Evolutionary conservation across 768 basidiomycete genomes (phyloP), one percentile per base, ranked within the genome.

Genomic region (Erythrobasidium yunnanense): DNA sequence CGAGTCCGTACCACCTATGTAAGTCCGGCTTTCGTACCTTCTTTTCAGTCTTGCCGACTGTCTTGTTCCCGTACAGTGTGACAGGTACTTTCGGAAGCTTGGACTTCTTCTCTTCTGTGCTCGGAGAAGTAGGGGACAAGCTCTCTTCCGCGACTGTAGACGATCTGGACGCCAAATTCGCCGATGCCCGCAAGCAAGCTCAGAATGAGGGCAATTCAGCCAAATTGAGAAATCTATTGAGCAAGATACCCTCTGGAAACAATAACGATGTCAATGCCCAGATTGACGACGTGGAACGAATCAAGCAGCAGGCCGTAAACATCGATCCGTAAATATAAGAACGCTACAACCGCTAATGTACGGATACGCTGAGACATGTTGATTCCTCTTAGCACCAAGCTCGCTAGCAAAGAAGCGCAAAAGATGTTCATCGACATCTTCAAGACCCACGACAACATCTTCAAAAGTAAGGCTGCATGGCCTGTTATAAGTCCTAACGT

Each of bases 111-210:
- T 82, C 86, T 72, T 42, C 34, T 5, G 56, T 58, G 2, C 68
- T 72, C 68, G 78, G 78, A 17, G 78, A 78, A 67, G 77, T 76
- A 1, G 76, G 76, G 77, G 87, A 87, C 70, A 69, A 85, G 72
- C 53, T 78, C 52, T 77, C 75, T 25, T 74, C 86, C 78, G 87
- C 90, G 1, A 91, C 89, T 38, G 88, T 96, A 1, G 81, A 84
- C 0, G 90, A 96, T 73, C 80, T 96, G 42, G 87, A 87, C 77
- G 83, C 84, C 66, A 83, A 87, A 66, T 79, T 93, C 69, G 81
- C 82, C 67, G 81, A 81, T 46, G 88, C 74, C 66, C 32, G 77
- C 69, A 60, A 47, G 42, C 72, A 80, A 27, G 58, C 34, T 62
- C 66, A 45, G 55, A 66, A 22, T 18, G 52, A 52, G 32, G 33